These are phyloP conservation scores for Wickerhamomyces chambardii DNA, from an alignment of 805 yeast genomes.

Conservation along the genomic window DNA sequence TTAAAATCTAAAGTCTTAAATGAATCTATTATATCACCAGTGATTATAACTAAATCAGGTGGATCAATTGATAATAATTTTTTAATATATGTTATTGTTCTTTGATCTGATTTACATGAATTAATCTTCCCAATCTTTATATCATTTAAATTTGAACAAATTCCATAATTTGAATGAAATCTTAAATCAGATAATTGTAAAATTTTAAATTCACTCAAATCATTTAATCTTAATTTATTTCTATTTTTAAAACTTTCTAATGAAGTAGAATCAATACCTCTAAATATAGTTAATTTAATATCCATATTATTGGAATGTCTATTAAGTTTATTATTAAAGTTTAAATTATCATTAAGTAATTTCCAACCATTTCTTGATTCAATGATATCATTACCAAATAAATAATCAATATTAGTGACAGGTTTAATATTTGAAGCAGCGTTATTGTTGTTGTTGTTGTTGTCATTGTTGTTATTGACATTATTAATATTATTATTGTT, in stretches of 20 bases:
- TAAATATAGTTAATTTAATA: slow-evolving; percentile 3
- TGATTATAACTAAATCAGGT: slow-evolving; percentile 55
- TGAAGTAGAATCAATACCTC: too few species aligned
- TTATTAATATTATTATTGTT: too few species aligned
- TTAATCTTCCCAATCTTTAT: slow-evolving; percentile 24
- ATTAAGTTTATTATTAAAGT: not conserved
- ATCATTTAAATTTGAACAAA: slow-evolving; percentile 38
- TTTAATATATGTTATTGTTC: slow-evolving; percentile 42
- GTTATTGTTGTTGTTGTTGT: too few species aligned
- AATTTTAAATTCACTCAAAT: slow-evolving; percentile 41
- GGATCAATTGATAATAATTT: slow-evolving; percentile 41
- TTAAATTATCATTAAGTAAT: slow-evolving; percentile 15
- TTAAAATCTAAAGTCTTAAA: slow-evolving; percentile 49
- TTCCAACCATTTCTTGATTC: slow-evolving; percentile 57
- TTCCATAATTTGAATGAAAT: slow-evolving; percentile 49
- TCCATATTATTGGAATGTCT: not conserved
- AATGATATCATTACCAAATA: slow-evolving; percentile 45
- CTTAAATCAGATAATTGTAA: slow-evolving; percentile 63
- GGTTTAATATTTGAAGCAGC: too few species aligned
- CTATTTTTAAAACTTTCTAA: not conserved
- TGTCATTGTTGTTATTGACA: too few species aligned
- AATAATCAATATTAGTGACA: slow-evolving; percentile 39
- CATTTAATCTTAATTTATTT: slow-evolving; percentile 13
- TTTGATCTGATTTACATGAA: slow-evolving; percentile 44
- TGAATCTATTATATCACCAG: slow-evolving; percentile 62